These are phyloP conservation scores for Syncephalis plumigaleata DNA, from an alignment of 371 early-diverging fungal genomes.

Conservation along the genomic window DNA sequence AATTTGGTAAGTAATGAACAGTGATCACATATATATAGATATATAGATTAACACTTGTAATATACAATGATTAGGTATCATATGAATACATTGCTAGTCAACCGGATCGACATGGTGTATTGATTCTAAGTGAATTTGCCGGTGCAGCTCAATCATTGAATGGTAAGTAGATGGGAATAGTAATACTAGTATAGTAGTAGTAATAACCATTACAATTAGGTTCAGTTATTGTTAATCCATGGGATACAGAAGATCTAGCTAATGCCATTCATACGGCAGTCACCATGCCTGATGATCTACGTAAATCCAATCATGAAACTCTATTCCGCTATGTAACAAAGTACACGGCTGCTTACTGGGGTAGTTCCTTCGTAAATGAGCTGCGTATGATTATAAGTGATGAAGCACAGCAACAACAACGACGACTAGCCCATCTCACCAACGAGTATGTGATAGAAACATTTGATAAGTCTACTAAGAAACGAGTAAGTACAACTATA, in stretches of 20 bases:
- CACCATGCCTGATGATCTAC: constrained; percentile 68
- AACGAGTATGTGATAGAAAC: not conserved
- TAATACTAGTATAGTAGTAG: not conserved
- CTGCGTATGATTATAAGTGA: constrained; percentile 13
- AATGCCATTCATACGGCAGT: constrained; percentile 84
- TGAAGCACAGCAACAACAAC: not conserved
- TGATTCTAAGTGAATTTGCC: constrained; percentile 97
- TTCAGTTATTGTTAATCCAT: constrained; percentile 94
- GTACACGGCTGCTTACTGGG: constrained; percentile 99
- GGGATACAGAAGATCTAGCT: constrained; percentile 94
- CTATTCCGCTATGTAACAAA: constrained; percentile 87
- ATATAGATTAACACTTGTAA: too few relatives aligned
- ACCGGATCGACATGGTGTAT: constrained; percentile 81
- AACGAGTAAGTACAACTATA: constrained; percentile 37
- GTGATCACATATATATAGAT: too few relatives aligned
- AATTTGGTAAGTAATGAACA: constrained; percentile 66
- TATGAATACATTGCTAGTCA: constrained; percentile 98
- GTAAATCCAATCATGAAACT: constrained; percentile 74
- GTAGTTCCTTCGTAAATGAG: constrained; percentile 79
- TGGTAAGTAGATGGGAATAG: constrained; percentile 22
- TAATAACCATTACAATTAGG: constrained; percentile 12
- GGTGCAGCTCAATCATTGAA: constrained; percentile 97
- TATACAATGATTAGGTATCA: constrained; percentile 21
- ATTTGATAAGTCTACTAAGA: constrained; percentile 12
- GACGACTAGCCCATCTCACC: not conserved